A percentile compares a stretch with the other conserved stretches of the same genome.
These are phyloP conservation scores for Plenodomus biglobosus DNA, from an alignment of 2,329 filamentous ascomycete genomes.

Conservation along the genomic window DNA sequence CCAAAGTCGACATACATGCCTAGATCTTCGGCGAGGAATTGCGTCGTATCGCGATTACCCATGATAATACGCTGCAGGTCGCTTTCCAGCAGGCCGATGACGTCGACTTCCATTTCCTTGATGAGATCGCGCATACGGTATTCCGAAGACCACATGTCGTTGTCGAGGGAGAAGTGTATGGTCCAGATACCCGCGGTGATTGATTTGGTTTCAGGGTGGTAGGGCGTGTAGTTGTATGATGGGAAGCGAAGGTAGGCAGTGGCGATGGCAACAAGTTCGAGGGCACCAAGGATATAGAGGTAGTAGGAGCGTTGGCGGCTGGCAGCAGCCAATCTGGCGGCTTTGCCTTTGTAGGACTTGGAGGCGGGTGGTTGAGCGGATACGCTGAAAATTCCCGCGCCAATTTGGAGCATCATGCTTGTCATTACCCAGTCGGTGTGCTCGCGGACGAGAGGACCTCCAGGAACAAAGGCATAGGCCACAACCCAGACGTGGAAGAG, in stretches of 20 bases:
- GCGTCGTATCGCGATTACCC: slow-evolving; percentile 96
- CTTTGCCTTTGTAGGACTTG: slow-evolving; percentile 48
- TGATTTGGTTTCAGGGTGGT: slow-evolving; percentile 83
- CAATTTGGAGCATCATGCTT: slow-evolving; percentile 79
- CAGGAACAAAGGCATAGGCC: slow-evolving; percentile 95
- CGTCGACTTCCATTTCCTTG: slow-evolving; percentile 93
- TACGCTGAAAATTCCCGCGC: slow-evolving; percentile 76
- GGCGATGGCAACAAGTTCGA: slow-evolving; percentile 79
- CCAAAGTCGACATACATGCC: slow-evolving; percentile 99
- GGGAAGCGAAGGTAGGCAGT: slow-evolving; percentile 90
- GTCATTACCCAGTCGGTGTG: slow-evolving; percentile 96
- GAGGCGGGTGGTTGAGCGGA: slow-evolving; percentile 53
- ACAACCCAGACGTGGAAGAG: slow-evolving; percentile 99
- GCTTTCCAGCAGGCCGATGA: slow-evolving; percentile 89
- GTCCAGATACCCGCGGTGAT: slow-evolving; percentile 98
- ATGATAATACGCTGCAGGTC: slow-evolving; percentile 98
- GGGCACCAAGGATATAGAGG: slow-evolving; percentile 67
- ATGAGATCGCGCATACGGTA: slow-evolving; percentile 88
- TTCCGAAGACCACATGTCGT: slow-evolving; percentile 98
- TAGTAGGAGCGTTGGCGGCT: slow-evolving; percentile 65
- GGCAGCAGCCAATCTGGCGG: slow-evolving; percentile 50
- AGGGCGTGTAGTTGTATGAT: slow-evolving; percentile 84
- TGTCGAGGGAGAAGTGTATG: slow-evolving; percentile 95
- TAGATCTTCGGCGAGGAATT: slow-evolving; percentile 91
- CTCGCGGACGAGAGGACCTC: slow-evolving; percentile 87